Base-by-base conservation (phyloP, 169 alveolate species). In the Plasmodium knowlesi region DNA sequence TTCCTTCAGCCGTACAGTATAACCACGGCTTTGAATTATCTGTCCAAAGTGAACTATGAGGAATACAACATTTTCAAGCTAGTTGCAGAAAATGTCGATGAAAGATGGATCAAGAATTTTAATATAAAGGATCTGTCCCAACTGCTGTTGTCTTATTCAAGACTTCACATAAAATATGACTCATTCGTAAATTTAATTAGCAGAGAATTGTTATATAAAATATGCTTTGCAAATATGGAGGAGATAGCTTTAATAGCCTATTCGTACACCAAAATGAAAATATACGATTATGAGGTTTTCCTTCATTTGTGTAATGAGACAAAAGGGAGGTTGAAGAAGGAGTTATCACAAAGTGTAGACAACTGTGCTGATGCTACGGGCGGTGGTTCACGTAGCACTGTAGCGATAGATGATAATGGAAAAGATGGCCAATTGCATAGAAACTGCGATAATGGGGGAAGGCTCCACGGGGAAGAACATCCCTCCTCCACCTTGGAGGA, bases 71-170 rank as follows among this genome's bases (percentile, higher is more conserved):
- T 91, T 81, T 91, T 81, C 34, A 91, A 91, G 74, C 73, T 91
- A 50, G 53, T 91, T 46, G 95, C 95, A 25, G 86, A 91, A 57
- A 50, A 81, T 30, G 41, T 91, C 30, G 95, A 91, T 32, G 95
- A 80, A 67, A 91, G 95, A 50, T 91, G 95, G 95, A 25, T 91
- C 37, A 91, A 91, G 50, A 91, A 91, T 81, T 91, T 91, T 91
- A 91, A 91, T 61, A 82, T 91, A 81, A 91, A 91, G 41, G 95
- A 91, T 81, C 84, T 91, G 37, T 70, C 92, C 19, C 57, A 46
- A 91, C 41, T 91, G 54, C 67, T 91, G 53, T 76, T 91, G 85
- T 80, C 95, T 50, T 91, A 91, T 82, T 91, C 95, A 22, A 80
- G 95, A 50, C 28, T 91, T 19, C 25, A 70, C 39, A 34, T 54